A percentile compares a stretch with the other conserved stretches of the same genome.
phyloP scores from a whole-genome alignment of 1,139 yeast species.

The Kodamaea sp. region DNA sequence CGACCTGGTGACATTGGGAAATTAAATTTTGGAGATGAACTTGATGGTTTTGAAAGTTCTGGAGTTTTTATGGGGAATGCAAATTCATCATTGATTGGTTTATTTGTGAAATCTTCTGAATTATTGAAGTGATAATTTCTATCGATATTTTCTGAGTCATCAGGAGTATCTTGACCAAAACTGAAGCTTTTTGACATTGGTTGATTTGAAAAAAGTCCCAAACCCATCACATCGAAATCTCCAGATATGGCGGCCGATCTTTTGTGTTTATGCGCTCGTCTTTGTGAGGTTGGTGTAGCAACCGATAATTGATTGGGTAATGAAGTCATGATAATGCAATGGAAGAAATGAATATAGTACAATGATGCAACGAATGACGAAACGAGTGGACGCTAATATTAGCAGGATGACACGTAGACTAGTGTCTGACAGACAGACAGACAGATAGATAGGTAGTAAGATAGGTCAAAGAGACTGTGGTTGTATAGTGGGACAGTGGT shows the following conservation, averaged over 20 bases:
- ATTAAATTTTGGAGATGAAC: conserved; percentile 8
- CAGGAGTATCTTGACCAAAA: neutral
- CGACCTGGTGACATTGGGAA: conserved; percentile 11
- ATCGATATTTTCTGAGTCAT: conserved; percentile 12
- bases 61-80: conserved; percentile 30
- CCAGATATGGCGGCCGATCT: conserved; percentile 74
- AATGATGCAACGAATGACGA: neutral
- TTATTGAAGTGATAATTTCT: conserved; percentile 31
- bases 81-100: conserved; percentile 20
- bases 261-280: conserved; percentile 59
- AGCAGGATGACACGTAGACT: conserved; percentile 1
- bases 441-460: too few relatives aligned
- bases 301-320: conserved; percentile 12
- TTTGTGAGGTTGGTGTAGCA: conserved; percentile 12
- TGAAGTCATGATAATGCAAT: conserved; percentile 12
- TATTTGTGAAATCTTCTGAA: conserved; percentile 33
- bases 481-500: too few relatives aligned
- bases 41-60: conserved; percentile 12
- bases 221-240: conserved; percentile 54
- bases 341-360: neutral
- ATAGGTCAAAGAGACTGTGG: too few relatives aligned
- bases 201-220: conserved; percentile 30
- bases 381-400: conserved; percentile 6
- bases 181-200: conserved; percentile 11
- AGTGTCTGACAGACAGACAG: too few relatives aligned